Evolutionary conservation across 306 rosid genomes (phyloP).

Genomic region (Vigna angularis): DNA sequence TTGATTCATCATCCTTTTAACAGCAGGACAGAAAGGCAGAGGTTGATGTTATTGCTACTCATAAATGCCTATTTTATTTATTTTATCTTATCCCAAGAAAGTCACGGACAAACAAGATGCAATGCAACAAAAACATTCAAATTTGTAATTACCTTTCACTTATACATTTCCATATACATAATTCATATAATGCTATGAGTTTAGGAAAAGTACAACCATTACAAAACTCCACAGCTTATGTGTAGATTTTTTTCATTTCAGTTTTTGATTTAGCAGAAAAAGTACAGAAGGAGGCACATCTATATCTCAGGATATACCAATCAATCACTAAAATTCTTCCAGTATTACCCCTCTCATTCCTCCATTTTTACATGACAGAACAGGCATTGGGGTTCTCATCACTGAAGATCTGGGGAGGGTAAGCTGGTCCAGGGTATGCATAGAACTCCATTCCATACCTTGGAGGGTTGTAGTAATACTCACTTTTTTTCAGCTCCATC

Average conservation of each 20-base stretch:
- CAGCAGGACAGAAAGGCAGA: no score
- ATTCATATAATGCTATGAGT: neutral
- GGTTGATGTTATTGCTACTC: neutral
- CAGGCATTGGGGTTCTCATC: slow-evolving; percentile 92
- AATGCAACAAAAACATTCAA: neutral
- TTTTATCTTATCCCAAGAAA: neutral
- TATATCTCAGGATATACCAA: slow-evolving; percentile 41
- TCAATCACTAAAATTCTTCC: slow-evolving; percentile 11
- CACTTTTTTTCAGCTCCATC: slow-evolving; percentile 65
- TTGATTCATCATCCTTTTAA: no score
- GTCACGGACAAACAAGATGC: neutral
- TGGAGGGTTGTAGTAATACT: slow-evolving; percentile 57
- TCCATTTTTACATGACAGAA: slow-evolving; percentile 52
- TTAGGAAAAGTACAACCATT: slow-evolving; percentile 34
- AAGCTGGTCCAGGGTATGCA: slow-evolving; percentile 52
- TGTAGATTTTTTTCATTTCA: slow-evolving; percentile 50
- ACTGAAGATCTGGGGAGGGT: slow-evolving; percentile 83
- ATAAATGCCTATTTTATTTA: neutral
- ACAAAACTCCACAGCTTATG: slow-evolving; percentile 64
- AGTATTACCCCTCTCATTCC: slow-evolving; percentile 22
- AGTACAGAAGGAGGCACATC: slow-evolving; percentile 50
- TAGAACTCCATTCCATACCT: slow-evolving; percentile 57
- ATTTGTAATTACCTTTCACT: slow-evolving; percentile 34
- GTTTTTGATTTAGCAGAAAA: slow-evolving; percentile 39
- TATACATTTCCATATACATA: slow-evolving; percentile 39